A percentile compares a stretch with the other conserved stretches of the same genome.
Conservation (phyloP, 2,329 filamentous ascomycete species). For the Trichoderma sp. region DNA sequence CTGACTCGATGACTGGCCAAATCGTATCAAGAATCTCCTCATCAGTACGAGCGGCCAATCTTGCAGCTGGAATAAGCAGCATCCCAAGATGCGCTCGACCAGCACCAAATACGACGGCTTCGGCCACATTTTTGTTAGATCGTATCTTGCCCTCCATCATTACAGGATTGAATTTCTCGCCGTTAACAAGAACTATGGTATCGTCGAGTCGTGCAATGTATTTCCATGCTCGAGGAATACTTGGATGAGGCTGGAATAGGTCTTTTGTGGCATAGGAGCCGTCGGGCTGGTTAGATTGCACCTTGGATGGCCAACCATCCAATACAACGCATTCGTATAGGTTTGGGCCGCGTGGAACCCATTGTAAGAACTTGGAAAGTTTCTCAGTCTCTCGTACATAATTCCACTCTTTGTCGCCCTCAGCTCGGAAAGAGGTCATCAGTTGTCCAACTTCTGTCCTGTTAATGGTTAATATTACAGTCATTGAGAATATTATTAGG, state of each 20-base stretch:
- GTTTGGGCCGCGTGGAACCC: background rate
- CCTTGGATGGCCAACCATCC: conserved; percentile 6
- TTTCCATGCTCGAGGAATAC: conserved; percentile 54
- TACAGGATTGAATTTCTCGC: conserved; percentile 67
- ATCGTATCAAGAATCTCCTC: conserved; percentile 30
- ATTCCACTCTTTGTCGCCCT: conserved; percentile 1
- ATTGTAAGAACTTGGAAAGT: background rate
- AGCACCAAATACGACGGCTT: conserved; percentile 62
- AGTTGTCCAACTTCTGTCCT: conserved; percentile 6
- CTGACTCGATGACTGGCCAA: conserved; percentile 35
- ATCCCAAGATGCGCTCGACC: conserved; percentile 54
- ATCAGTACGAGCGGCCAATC: conserved; percentile 14
- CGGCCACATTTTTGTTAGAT: conserved; percentile 42
- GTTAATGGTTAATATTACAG: background rate
- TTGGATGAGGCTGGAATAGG: conserved; percentile 55
- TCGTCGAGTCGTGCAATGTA: conserved; percentile 62
- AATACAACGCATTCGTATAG: background rate
- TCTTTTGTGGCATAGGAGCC: conserved; percentile 63
- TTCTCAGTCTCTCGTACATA: background rate
- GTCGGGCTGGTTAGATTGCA: conserved; percentile 50
- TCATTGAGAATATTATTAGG: background rate
- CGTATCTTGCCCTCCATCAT: conserved; percentile 56
- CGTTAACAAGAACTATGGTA: conserved; percentile 60
- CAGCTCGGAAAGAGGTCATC: conserved; percentile 2
- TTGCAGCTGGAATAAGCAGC: conserved; percentile 44